Percentiles rank a stretch among this genome's conserved stretches.
These are phyloP conservation scores for Pycnococcus provasolii DNA, from an alignment of 139 green algal species.

Conservation along the genomic window DNA sequence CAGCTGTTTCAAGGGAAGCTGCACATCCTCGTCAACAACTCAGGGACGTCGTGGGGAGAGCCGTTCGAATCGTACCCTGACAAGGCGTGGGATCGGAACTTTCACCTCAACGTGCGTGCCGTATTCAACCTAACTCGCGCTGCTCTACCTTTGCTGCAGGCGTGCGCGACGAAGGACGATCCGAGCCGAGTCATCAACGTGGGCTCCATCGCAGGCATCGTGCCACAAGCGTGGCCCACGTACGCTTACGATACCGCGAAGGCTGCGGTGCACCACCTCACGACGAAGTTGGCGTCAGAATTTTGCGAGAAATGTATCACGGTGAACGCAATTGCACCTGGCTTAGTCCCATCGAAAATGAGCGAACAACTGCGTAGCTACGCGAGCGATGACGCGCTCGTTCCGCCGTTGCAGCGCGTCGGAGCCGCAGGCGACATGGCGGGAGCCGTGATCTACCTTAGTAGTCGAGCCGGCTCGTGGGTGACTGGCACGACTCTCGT, in stretches of 20 bases:
- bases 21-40: constrained; percentile 26
- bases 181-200: constrained; percentile 22
- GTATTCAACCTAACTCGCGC: constrained; percentile 8
- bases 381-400: not conserved
- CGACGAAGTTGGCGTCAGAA: constrained; percentile 16
- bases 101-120: constrained; percentile 20
- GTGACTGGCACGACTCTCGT: constrained; percentile 2
- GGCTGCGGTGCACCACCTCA: constrained; percentile 21
- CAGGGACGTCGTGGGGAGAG: constrained; percentile 14
- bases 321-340: constrained; percentile 22
- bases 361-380: constrained; percentile 7
- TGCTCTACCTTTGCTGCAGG: not conserved
- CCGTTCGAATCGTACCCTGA: constrained; percentile 14
- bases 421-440: constrained; percentile 13
- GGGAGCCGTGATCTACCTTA: constrained; percentile 15
- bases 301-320: constrained; percentile 14
- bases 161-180: not conserved
- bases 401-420: not conserved
- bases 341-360: constrained; percentile 23
- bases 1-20: not conserved
- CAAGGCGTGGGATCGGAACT: constrained; percentile 9
- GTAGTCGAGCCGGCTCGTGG: constrained; percentile 3
- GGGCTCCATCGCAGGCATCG: constrained; percentile 20
- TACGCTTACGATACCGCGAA: constrained; percentile 25
- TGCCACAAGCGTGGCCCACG: constrained; percentile 19